Evolutionary conservation across 768 basidiomycete genomes (phyloP).

Genomic region (Rhodotorula graminis): DNA sequence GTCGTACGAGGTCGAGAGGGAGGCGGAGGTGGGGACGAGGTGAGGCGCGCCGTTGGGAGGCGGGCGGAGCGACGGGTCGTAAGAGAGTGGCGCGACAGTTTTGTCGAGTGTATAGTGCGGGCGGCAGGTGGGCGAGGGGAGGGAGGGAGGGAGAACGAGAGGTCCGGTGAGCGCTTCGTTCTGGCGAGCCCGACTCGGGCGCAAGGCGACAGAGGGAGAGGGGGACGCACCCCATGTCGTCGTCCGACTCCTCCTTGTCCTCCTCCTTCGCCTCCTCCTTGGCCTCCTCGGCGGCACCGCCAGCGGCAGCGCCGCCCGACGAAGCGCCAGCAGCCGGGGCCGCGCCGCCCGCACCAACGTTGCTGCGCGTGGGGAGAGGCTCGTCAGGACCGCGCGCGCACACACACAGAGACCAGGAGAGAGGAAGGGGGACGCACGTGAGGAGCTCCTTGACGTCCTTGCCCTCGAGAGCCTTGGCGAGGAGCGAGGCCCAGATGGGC

Average conservation of each 20-base stretch:
- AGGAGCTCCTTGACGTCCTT: conserved; percentile 95
- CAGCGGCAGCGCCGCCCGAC: conserved; percentile 54
- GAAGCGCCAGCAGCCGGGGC: conserved; percentile 65
- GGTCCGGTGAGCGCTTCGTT: too few relatives aligned
- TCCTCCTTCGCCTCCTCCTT: conserved; percentile 68
- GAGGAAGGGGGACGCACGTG: conserved; percentile 46
- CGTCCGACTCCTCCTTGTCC: conserved; percentile 26
- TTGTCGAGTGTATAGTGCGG: too few relatives aligned
- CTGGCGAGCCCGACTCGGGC: too few relatives aligned
- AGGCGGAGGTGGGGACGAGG: too few relatives aligned
- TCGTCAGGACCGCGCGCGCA: background rate
- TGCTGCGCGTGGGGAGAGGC: conserved; percentile 44
- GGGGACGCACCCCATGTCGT: conserved; percentile 5
- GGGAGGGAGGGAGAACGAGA: too few relatives aligned
- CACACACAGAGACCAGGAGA: too few relatives aligned
- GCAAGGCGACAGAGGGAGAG: too few relatives aligned
- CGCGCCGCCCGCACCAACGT: conserved; percentile 88
- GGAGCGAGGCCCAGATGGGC: conserved; percentile 94
- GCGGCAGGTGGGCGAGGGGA: too few relatives aligned
- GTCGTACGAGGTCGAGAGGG: too few relatives aligned
- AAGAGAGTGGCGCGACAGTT: too few relatives aligned
- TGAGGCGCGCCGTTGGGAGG: too few relatives aligned
- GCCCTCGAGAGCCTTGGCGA: conserved; percentile 95
- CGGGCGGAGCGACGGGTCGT: too few relatives aligned
- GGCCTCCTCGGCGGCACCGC: conserved; percentile 63